phyloP scores from a whole-genome alignment of 345 rosid species.

The Populus nigra region DNA sequence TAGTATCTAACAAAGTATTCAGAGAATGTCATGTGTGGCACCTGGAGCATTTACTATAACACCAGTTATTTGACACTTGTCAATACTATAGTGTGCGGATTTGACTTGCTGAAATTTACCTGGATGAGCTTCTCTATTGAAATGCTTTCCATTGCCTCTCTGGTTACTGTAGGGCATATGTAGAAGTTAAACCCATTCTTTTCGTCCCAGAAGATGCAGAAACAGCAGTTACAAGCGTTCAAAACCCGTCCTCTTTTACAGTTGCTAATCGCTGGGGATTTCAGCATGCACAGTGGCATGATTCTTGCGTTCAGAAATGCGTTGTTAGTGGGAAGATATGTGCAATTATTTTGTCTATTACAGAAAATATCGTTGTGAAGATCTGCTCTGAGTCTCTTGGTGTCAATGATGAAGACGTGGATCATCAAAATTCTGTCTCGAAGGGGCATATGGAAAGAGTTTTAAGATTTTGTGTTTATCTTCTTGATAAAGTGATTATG shows the following conservation, averaged over 20 bases:
- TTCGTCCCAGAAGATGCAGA: conserved; percentile 51
- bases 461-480: conserved; percentile 64
- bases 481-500: conserved; percentile 57
- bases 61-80: neutral
- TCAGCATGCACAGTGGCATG: conserved; percentile 75
- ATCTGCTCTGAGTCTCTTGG: conserved; percentile 34
- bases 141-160: conserved; percentile 6
- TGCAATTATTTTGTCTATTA: conserved; percentile 57
- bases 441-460: conserved; percentile 44
- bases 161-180: conserved; percentile 60
- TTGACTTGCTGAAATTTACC: neutral
- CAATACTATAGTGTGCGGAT: neutral
- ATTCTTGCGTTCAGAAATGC: conserved; percentile 69
- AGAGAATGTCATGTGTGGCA: neutral
- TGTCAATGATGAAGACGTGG: conserved; percentile 12
- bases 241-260: conserved; percentile 23
- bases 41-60: neutral
- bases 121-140: neutral
- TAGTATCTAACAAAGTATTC: neutral
- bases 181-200: conserved; percentile 86
- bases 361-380: conserved; percentile 40
- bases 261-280: conserved; percentile 46
- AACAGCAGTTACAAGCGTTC: conserved; percentile 20
- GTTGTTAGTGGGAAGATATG: conserved; percentile 59
- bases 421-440: conserved; percentile 27